Base-by-base conservation (phyloP, 768 basidiomycete species). In the Vararia minispora region DNA sequence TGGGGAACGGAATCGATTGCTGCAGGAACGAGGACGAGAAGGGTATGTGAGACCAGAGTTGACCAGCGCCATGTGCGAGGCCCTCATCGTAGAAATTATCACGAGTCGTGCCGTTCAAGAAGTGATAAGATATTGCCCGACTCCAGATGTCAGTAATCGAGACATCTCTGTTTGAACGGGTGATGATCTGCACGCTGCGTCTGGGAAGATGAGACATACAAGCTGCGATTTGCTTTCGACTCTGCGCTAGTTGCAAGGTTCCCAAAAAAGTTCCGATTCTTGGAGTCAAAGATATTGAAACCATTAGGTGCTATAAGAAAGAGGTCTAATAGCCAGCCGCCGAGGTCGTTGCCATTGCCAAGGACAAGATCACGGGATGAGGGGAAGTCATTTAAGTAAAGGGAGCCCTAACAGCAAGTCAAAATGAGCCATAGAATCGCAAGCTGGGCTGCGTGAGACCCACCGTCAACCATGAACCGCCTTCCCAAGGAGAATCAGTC, bases 51-150 rank as follows among this genome's bases (percentile, higher is more conserved):
- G 78, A 80, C 72, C 78, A 78, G 8, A 79, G 64, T 39, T 78
- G 69, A 5, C 79, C 81, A 14, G 79, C 75, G n/a, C 79, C 80
- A 44, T 85, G 81, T 6, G 65, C 61, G 1, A 71, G 61, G 29
- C 65, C 55, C 32, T 76, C 71, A 2, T 70, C 69, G 55, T 74
- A 79, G 49, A 82, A 76, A 49, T 81, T 76, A 7, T 38, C 41
- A 12, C 65, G 59, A 5, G 66, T 63, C 0, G 81, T 85, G 35
- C 74, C 71, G 50, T 76, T 82, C 41, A 80, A 58, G 48, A 85
- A 85, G 53, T 87, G 84, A 45, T 79, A 79, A 1, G 77, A 69
- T 23, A 86, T 66, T 53, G 75, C 69, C 1, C 79, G 72, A 0
- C 68, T 61, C 68, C 76, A 83, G 5, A 73, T 58, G 50, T 85